Conservation (phyloP, 176 grass and related monocot species). For the Aegilops umbellulata region DNA sequence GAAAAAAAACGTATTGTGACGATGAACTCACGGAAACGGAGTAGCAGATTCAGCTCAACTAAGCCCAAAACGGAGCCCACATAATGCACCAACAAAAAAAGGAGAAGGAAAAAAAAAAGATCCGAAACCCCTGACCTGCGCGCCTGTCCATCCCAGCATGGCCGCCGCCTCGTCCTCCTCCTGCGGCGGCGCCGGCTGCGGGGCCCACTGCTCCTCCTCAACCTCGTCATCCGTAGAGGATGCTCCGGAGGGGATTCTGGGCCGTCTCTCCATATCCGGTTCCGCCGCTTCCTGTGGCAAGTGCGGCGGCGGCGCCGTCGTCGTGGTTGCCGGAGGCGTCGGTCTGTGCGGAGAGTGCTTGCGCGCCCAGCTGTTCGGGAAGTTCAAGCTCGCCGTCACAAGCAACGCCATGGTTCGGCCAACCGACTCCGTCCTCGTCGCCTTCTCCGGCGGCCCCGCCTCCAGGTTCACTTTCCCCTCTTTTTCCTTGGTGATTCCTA, state of each 20-base stretch:
- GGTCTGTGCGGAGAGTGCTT: constrained; percentile 65
- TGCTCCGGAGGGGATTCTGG: constrained; percentile 19
- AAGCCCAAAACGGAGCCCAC: background rate
- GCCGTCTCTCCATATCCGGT: constrained; percentile 22
- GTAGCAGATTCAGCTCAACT: background rate
- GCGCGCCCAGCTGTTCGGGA: constrained; percentile 58
- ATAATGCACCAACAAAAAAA: background rate
- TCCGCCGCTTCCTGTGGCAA: constrained; percentile 19
- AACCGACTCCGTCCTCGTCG: constrained; percentile 81
- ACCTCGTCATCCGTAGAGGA: background rate
- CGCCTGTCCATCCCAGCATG: constrained; percentile 29
- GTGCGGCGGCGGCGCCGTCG: constrained; percentile 58
- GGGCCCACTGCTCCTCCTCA: constrained; percentile 40
- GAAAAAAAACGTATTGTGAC: too few relatives aligned
- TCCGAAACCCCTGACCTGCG: constrained; percentile 15
- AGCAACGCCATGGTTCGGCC: constrained; percentile 88
- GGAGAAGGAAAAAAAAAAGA: background rate
- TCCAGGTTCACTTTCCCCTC: constrained; percentile 49
- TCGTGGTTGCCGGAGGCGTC: constrained; percentile 39
- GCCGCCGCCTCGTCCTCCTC: constrained; percentile 28
- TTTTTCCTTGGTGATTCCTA: background rate
- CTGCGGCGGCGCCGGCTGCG: constrained; percentile 39
- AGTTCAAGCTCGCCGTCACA: constrained; percentile 90
- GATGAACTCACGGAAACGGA: too few relatives aligned
- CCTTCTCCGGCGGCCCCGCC: constrained; percentile 85